These are phyloP conservation scores for Letharia lupina DNA, from an alignment of 495 filamentous ascomycete species.

Conservation along the genomic window DNA sequence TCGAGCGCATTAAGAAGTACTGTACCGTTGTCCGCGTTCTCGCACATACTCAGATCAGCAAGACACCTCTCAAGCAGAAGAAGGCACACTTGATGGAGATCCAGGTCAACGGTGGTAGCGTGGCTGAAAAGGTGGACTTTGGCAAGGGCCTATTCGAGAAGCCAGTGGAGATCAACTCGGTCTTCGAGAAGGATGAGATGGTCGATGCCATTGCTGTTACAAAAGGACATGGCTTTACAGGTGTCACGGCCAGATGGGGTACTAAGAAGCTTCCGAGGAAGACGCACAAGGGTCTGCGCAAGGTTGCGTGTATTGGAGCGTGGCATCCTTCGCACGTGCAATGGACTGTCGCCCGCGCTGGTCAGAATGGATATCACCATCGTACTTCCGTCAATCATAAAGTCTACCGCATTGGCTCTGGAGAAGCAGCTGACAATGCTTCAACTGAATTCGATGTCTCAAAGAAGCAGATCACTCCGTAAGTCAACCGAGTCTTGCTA, in stretches of 20 bases:
- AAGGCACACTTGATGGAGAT: slow-evolving; percentile 99
- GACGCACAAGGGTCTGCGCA: slow-evolving; percentile 99
- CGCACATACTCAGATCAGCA: slow-evolving; percentile 98
- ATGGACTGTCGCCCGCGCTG: slow-evolving; percentile 99
- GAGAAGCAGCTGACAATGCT: slow-evolving; percentile 76
- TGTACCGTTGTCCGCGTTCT: slow-evolving; percentile 99
- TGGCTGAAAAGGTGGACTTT: slow-evolving; percentile 94
- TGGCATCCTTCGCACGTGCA: slow-evolving; percentile 99
- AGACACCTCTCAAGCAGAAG: slow-evolving; percentile 99
- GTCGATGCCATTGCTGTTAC: slow-evolving; percentile 99
- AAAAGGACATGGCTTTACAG: slow-evolving; percentile 97
- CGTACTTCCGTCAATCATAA: slow-evolving; percentile 99
- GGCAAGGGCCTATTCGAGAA: slow-evolving; percentile 95
- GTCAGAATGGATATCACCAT: slow-evolving; percentile 99
- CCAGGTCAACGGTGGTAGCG: slow-evolving; percentile 95
- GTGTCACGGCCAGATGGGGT: slow-evolving; percentile 97
- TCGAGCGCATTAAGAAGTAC: slow-evolving; percentile 99
- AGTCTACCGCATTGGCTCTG: slow-evolving; percentile 97
- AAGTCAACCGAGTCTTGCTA: slow-evolving; percentile 40
- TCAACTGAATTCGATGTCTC: slow-evolving; percentile 92
- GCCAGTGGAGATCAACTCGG: slow-evolving; percentile 79
- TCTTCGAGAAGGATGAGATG: slow-evolving; percentile 99
- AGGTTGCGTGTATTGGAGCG: slow-evolving; percentile 99
- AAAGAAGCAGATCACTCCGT: slow-evolving; percentile 99
- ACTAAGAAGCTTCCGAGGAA: slow-evolving; percentile 99